phyloP scores from a whole-genome alignment of 345 rosid genomes.

The Pseudoturritis turrita region DNA sequence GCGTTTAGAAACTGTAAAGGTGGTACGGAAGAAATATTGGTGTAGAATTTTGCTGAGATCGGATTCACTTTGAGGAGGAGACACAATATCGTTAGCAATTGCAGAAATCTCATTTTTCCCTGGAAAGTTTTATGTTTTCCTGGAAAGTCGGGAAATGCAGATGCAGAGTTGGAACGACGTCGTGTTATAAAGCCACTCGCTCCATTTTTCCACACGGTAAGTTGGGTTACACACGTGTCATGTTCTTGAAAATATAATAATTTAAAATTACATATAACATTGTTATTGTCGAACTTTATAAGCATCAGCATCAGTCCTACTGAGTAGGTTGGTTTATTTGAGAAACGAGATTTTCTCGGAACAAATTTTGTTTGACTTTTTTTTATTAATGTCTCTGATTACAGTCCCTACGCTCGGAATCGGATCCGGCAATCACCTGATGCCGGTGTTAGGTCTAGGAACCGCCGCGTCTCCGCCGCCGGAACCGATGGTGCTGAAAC shows the following conservation, averaged over 20 bases:
- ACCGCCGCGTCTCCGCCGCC: conserved; percentile 33
- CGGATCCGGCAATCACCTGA: conserved; percentile 15
- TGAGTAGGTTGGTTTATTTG: too few species aligned
- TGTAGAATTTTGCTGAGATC: conserved; percentile 28
- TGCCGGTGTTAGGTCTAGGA: conserved; percentile 48
- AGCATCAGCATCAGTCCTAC: neutral
- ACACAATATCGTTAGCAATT: neutral
- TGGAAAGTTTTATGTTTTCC: neutral
- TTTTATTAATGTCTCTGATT: neutral
- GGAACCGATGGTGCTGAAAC: conserved; percentile 13
- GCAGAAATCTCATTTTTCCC: conserved; percentile 12
- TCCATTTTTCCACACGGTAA: neutral
- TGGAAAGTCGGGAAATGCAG: neutral
- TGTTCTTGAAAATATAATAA: neutral
- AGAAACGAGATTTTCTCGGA: neutral
- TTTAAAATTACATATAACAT: too few species aligned
- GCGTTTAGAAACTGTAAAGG: conserved; percentile 26
- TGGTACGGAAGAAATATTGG: conserved; percentile 21
- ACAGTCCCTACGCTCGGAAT: conserved; percentile 9
- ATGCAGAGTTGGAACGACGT: neutral
- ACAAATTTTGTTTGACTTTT: neutral
- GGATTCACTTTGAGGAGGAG: conserved; percentile 11
- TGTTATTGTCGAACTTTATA: neutral
- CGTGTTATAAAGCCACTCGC: neutral
- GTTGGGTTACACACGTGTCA: neutral